These are phyloP conservation scores for Penicillium sp. DNA, from an alignment of 2,329 filamentous ascomycete genomes.

Conservation along the genomic window DNA sequence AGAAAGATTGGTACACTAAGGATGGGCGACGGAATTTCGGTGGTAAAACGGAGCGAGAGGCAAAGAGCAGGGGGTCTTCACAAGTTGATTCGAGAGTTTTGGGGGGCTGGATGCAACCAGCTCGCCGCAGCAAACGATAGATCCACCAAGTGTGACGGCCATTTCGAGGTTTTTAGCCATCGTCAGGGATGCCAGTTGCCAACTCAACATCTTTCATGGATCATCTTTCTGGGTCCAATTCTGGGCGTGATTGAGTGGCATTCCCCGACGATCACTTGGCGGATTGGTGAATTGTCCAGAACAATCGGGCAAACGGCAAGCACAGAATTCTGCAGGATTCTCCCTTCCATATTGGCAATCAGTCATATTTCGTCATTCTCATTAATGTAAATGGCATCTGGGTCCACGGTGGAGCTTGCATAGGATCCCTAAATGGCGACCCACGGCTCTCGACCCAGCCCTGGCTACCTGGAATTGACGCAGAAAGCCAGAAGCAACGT, in stretches of 20 bases:
- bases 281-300: constrained; percentile 10
- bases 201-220: constrained; percentile 30
- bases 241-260: constrained; percentile 18
- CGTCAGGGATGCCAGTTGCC: constrained; percentile 29
- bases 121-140: constrained; percentile 16
- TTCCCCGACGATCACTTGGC: constrained; percentile 23
- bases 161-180: constrained; percentile 22
- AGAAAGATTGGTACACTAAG: constrained; percentile 25
- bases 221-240: constrained; percentile 20
- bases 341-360: constrained; percentile 7
- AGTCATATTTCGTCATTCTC: constrained; percentile 10
- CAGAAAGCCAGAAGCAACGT: constrained; percentile 33
- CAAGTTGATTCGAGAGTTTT: constrained; percentile 27
- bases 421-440: constrained; percentile 18
- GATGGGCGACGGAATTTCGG: constrained; percentile 18
- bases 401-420: constrained; percentile 11
- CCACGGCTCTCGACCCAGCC: constrained; percentile 25
- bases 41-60: constrained; percentile 26
- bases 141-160: constrained; percentile 20
- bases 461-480: constrained; percentile 24
- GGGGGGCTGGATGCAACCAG: constrained; percentile 15
- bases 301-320: constrained; percentile 2
- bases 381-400: constrained; percentile 13
- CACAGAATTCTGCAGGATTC: constrained; percentile 12
- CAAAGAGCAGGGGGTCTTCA: constrained; percentile 27